phyloP scores from a whole-genome alignment of 2,329 filamentous ascomycete genomes.

The Aspergillus amoenus region DNA sequence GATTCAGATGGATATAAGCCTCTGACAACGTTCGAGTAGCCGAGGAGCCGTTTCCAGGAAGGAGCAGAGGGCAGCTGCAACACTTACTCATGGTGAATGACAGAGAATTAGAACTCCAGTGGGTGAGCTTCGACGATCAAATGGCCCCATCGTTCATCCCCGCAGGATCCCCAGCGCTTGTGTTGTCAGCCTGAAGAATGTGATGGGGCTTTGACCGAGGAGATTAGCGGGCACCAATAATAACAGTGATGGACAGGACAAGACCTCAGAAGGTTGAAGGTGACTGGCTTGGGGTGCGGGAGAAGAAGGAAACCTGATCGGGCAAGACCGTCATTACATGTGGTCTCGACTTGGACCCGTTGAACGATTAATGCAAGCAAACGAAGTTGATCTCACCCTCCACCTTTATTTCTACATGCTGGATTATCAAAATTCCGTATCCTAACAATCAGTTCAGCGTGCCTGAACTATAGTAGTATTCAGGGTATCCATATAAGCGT shows the following conservation, averaged over 20 bases:
- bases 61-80: neutral
- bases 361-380: too few relatives aligned
- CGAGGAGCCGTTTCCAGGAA: slow-evolving; percentile 1
- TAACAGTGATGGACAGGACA: neutral
- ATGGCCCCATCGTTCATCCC: neutral
- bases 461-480: neutral
- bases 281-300: too few relatives aligned
- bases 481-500: neutral
- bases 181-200: neutral
- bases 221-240: slow-evolving; percentile 1
- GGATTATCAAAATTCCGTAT: too few relatives aligned
- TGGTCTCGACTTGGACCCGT: too few relatives aligned
- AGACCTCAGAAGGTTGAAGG: too few relatives aligned
- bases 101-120: too few relatives aligned
- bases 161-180: neutral
- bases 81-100: too few relatives aligned
- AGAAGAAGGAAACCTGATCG: too few relatives aligned
- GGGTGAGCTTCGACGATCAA: neutral
- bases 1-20: neutral
- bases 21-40: neutral
- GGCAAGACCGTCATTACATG: too few relatives aligned
- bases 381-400: neutral
- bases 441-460: neutral
- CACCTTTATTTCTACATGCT: too few relatives aligned
- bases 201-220: neutral